These are phyloP conservation scores for Pythium folliculosum DNA, from an alignment of 352 stramenopile species.

Conservation along the genomic window DNA sequence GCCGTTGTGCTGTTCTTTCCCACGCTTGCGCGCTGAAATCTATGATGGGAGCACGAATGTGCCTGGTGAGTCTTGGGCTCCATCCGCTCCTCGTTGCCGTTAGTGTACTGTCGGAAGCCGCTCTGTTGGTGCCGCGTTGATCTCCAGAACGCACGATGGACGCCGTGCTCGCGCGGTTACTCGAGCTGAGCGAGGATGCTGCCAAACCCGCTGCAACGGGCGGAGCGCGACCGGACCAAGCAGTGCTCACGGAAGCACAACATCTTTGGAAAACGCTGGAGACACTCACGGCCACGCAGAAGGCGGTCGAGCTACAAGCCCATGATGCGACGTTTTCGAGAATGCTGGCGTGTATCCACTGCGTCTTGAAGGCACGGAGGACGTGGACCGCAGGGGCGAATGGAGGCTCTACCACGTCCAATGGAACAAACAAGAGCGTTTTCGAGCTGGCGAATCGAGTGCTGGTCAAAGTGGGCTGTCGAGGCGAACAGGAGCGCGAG, in stretches of 20 bases:
- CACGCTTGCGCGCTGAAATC: not conserved
- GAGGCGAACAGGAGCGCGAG: constrained; percentile 51
- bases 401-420: not conserved
- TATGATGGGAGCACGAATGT: not conserved
- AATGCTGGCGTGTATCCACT: constrained; percentile 39
- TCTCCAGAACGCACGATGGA: constrained; percentile 17
- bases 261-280: constrained; percentile 60
- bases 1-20: not conserved
- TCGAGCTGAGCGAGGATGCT: constrained; percentile 15
- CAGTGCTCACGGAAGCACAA: constrained; percentile 38
- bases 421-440: constrained; percentile 21
- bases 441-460: constrained; percentile 46
- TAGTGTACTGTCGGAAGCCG: not conserved
- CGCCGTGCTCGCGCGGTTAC: constrained; percentile 24
- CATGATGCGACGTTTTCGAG: constrained; percentile 45
- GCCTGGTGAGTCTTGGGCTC: not conserved
- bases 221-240: not conserved
- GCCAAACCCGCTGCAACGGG: not conserved
- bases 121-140: not conserved
- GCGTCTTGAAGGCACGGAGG: constrained; percentile 33
- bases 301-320: constrained; percentile 35
- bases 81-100: not conserved
- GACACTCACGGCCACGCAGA: constrained; percentile 41
- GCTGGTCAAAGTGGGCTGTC: constrained; percentile 42
- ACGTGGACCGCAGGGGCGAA: constrained; percentile 27